These are phyloP conservation scores for Aspergillus heteromorphus DNA, from an alignment of 495 filamentous ascomycete species.

Conservation along the genomic window DNA sequence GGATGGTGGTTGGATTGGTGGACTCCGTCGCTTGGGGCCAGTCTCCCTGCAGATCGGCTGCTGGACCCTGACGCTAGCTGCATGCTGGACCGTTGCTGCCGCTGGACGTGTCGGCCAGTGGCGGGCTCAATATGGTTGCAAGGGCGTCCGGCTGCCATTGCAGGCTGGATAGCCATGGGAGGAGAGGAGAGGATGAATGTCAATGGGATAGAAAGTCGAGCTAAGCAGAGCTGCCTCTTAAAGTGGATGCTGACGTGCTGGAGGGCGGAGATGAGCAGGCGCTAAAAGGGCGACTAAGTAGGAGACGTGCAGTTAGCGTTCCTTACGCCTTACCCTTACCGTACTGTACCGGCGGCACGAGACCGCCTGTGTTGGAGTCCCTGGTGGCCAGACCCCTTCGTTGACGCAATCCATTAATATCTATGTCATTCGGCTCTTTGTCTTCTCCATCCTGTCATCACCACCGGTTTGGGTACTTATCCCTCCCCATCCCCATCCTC, in stretches of 20 bases:
- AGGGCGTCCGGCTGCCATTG: neutral
- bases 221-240: neutral
- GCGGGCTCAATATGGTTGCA: neutral
- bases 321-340: neutral
- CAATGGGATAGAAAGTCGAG: too few species aligned
- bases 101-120: neutral
- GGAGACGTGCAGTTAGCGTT: too few species aligned
- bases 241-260: neutral
- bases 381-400: slow-evolving; percentile 6
- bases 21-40: neutral
- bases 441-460: neutral
- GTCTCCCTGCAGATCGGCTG: neutral
- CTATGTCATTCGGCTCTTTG: too few species aligned
- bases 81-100: neutral
- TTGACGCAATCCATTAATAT: slow-evolving; percentile 17
- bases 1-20: neutral
- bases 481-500: neutral
- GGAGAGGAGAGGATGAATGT: neutral
- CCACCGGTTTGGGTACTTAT: neutral
- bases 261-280: neutral
- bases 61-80: neutral
- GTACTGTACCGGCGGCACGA: neutral
- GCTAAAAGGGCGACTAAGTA: too few species aligned
- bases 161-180: neutral
- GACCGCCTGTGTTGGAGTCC: slow-evolving; percentile 9